Evolutionary conservation across 2,329 filamentous ascomycete genomes (phyloP).

Genomic region (Hortaea werneckii): DNA sequence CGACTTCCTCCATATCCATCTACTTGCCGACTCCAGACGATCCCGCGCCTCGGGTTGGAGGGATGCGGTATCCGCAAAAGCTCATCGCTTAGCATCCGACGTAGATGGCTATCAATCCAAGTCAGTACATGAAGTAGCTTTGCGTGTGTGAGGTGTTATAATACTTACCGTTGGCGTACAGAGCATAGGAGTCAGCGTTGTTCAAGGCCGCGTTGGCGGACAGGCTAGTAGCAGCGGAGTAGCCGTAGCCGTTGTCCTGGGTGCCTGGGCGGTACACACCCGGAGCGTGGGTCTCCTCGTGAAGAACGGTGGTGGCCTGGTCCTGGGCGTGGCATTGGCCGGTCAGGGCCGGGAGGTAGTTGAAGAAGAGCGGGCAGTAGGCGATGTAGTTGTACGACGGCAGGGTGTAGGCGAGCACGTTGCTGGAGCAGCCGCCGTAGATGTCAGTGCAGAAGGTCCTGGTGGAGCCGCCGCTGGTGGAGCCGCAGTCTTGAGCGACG

Average conservation of each 20-base stretch:
- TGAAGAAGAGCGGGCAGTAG: conserved; percentile 54
- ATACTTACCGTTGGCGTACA: conserved; percentile 32
- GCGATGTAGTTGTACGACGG: conserved; percentile 41
- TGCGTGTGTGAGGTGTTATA: background rate
- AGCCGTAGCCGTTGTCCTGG: conserved; percentile 50
- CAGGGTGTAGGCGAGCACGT: conserved; percentile 53
- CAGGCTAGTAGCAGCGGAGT: conserved; percentile 38
- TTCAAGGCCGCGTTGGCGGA: conserved; percentile 42
- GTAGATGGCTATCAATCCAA: background rate
- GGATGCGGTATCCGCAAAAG: too few species aligned
- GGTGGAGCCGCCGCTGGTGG: conserved; percentile 38
- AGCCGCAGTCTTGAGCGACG: conserved; percentile 47
- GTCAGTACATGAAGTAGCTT: too few species aligned
- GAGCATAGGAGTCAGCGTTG: conserved; percentile 55
- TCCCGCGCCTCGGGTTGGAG: too few species aligned
- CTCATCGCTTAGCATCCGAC: background rate
- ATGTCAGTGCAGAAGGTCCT: conserved; percentile 51
- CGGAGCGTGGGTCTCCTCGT: conserved; percentile 56
- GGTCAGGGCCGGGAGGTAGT: conserved; percentile 39
- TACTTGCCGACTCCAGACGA: too few species aligned
- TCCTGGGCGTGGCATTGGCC: conserved; percentile 53
- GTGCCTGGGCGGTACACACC: conserved; percentile 46
- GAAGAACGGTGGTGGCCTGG: conserved; percentile 53
- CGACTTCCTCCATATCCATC: too few species aligned
- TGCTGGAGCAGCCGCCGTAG: conserved; percentile 41